Conservation (phyloP, 768 basidiomycete species). For the Myochromella boudieri region DNA sequence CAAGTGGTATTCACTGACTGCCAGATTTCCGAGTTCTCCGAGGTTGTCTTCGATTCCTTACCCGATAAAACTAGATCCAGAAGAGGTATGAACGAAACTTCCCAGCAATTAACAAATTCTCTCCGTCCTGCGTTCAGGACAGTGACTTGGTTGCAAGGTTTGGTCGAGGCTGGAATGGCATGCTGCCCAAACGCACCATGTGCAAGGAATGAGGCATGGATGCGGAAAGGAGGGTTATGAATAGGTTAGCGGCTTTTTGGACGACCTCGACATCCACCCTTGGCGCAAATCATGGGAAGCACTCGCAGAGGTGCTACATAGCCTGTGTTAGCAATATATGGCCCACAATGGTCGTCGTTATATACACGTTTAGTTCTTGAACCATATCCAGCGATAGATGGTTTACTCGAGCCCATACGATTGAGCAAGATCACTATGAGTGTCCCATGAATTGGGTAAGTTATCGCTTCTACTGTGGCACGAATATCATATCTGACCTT, state of each 20-base stretch:
- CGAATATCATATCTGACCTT: conserved; percentile 34
- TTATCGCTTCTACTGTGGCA: conserved; percentile 31
- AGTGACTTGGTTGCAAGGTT: conserved; percentile 20
- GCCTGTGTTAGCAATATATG: too few species aligned
- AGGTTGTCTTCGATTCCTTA: conserved; percentile 26
- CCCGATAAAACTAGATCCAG: too few species aligned
- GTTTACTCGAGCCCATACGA: conserved; percentile 28
- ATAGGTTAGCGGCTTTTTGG: conserved; percentile 20
- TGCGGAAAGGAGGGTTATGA: conserved; percentile 17
- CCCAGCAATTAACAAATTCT: conserved; percentile 23
- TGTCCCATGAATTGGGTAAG: conserved; percentile 24
- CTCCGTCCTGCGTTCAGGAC: conserved; percentile 23
- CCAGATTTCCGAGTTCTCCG: too few species aligned
- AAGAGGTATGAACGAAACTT: conserved; percentile 22
- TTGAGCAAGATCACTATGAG: conserved; percentile 28
- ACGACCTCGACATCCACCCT: conserved; percentile 22
- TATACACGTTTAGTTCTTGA: too few species aligned
- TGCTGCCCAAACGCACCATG: conserved; percentile 21
- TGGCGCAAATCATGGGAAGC: conserved; percentile 19
- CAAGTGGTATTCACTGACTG: too few species aligned
- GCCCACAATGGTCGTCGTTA: too few species aligned
- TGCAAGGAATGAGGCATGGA: conserved; percentile 17
- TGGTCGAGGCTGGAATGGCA: conserved; percentile 26
- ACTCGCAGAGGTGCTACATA: too few species aligned
- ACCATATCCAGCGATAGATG: conserved; percentile 32